These are phyloP conservation scores for Drechslerella coelobrocha DNA, from an alignment of 2,329 filamentous ascomycete genomes.

Conservation along the genomic window DNA sequence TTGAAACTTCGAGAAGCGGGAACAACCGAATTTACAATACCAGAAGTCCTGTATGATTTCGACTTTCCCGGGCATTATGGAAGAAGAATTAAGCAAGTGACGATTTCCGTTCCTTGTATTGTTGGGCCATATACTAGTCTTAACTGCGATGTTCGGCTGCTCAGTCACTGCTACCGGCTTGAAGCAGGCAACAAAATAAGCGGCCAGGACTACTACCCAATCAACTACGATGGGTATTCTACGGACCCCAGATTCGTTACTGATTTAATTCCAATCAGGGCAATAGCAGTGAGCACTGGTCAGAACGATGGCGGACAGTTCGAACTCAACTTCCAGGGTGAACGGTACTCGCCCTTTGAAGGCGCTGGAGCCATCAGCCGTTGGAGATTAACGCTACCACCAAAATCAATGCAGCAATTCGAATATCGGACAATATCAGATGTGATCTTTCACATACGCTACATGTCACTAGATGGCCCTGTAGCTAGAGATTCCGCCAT, in stretches of 20 bases:
- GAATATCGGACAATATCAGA: slow-evolving; percentile 58
- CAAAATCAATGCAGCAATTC: slow-evolving; percentile 53
- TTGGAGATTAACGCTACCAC: slow-evolving; percentile 56
- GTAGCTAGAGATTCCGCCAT: slow-evolving; percentile 50
- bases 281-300: slow-evolving; percentile 55
- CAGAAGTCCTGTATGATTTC: slow-evolving; percentile 58
- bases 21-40: slow-evolving; percentile 53
- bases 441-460: slow-evolving; percentile 57
- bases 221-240: not conserved
- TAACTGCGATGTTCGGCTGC: slow-evolving; percentile 53
- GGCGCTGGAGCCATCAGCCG: slow-evolving; percentile 56
- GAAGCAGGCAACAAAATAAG: not conserved
- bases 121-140: slow-evolving; percentile 56
- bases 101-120: slow-evolving; percentile 56
- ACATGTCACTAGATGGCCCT: slow-evolving; percentile 57
- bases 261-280: slow-evolving; percentile 52
- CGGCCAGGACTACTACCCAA: not conserved
- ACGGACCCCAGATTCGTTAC: slow-evolving; percentile 51
- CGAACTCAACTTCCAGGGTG: slow-evolving; percentile 56
- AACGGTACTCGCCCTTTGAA: slow-evolving; percentile 59
- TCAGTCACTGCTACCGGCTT: slow-evolving; percentile 39
- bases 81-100: slow-evolving; percentile 57
- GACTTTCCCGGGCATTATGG: slow-evolving; percentile 60
- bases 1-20: slow-evolving; percentile 54
- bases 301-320: slow-evolving; percentile 58